Conservation (phyloP, 148 eudicot species). For the Vaccinium macrocarpon region DNA sequence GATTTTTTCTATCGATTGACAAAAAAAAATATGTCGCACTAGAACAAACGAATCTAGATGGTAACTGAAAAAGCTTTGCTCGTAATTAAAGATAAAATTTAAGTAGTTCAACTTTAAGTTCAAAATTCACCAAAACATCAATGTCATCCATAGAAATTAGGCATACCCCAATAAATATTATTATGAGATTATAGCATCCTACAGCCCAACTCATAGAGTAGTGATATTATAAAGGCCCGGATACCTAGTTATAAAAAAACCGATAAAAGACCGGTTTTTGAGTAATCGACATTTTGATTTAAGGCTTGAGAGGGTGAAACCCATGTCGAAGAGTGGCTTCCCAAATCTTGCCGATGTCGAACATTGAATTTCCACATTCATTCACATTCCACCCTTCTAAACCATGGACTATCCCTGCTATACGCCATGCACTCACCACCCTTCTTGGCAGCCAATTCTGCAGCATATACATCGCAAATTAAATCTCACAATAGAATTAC, state of each 20-base stretch:
- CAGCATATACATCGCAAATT: neutral
- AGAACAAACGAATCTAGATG: no score
- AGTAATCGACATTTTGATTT: neutral
- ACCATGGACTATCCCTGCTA: slow-evolving; percentile 62
- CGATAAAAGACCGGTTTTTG: neutral
- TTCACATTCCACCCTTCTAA: slow-evolving; percentile 58
- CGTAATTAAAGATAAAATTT: no score
- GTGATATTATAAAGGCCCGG: neutral
- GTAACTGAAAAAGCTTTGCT: no score
- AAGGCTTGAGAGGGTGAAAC: slow-evolving; percentile 30
- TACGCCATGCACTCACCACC: slow-evolving; percentile 58
- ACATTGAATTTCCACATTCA: slow-evolving; percentile 49
- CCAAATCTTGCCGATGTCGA: slow-evolving; percentile 49
- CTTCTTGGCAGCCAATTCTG: slow-evolving; percentile 70
- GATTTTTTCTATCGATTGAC: no score
- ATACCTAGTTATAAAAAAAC: no score
- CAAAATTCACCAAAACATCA: no score
- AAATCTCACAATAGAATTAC: neutral
- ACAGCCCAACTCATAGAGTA: no score
- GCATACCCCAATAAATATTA: no score
- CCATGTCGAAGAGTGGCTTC: slow-evolving; percentile 52
- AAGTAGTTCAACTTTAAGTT: no score
- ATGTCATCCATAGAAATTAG: no score
- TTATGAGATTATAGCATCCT: no score
- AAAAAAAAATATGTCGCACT: no score